Evolutionary conservation across 2,329 filamentous ascomycete genomes (phyloP).

Genomic region (Chrysoporthe puriensis): DNA sequence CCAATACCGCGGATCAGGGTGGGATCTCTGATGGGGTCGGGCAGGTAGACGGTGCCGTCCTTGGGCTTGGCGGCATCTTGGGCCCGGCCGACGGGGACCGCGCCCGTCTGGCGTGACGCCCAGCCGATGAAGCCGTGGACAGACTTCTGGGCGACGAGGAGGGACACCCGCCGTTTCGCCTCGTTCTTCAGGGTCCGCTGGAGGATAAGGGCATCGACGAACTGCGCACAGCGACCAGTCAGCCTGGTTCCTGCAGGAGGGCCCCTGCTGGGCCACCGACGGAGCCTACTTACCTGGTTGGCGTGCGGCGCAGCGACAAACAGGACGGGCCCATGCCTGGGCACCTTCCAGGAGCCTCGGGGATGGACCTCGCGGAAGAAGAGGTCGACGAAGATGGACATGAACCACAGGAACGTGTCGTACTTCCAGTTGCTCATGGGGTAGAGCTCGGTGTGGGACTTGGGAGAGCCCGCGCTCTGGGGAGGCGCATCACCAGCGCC

Average conservation of each 20-base stretch:
- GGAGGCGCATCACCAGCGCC: conserved; percentile 28
- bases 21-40: conserved; percentile 84
- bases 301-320: conserved; percentile 97
- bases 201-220: conserved; percentile 92
- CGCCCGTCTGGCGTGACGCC: conserved; percentile 81
- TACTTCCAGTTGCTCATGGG: conserved; percentile 77
- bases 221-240: conserved; percentile 53
- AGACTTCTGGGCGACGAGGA: conserved; percentile 93
- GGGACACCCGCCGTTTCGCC: conserved; percentile 84
- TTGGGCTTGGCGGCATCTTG: conserved; percentile 85
- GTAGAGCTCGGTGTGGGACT: conserved; percentile 58
- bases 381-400: conserved; percentile 85
- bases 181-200: conserved; percentile 89
- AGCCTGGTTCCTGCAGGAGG: not conserved
- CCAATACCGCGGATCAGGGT: conserved; percentile 77
- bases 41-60: conserved; percentile 81
- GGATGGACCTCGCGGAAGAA: conserved; percentile 99
- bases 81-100: conserved; percentile 90
- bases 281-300: conserved; percentile 75
- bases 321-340: conserved; percentile 83
- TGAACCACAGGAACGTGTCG: conserved; percentile 75
- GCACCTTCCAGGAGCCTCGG: conserved; percentile 92
- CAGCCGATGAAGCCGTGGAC: conserved; percentile 92
- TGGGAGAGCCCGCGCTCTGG: conserved; percentile 35
- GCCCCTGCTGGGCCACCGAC: conserved; percentile 14